Base-by-base conservation (phyloP, 2,329 filamentous ascomycete species). In the Pestalotiopsis sp. region DNA sequence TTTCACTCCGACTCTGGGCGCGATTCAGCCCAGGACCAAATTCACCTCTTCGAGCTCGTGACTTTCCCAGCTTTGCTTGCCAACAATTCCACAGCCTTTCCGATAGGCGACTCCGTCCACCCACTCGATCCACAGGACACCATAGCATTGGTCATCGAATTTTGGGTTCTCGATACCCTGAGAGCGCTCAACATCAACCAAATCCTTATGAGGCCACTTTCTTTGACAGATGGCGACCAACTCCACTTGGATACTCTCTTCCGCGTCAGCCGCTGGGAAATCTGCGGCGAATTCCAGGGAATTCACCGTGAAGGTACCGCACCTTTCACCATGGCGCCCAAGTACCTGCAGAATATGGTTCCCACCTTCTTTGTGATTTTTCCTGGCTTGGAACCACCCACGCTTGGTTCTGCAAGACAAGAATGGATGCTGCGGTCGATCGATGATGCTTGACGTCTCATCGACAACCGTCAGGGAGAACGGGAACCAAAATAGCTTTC, bases 61-160 rank as follows among this genome's bases (percentile, higher is more conserved):
- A 13, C 12, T 38, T 20, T 60, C 65, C 65, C 65, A 67, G 6
- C 4, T 27, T 20, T 20, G n/a, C 39, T 31, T 49, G 1, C 7
- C 3, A 14, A 67, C 49, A 13, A 12, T 4, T 4, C 65, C 65
- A 31, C n/a, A 20, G 27, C 12, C 65, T 38, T 62, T 67, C 57
- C 65, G 65, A 23, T 67, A 67, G 4, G 65, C 65, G 17, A 67
- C 57, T 4, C 58, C 39, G 17, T 61, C 52, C 0, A 41, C 31
- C 65, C 65, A 62, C 20, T 61, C 65, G 2, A 67, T 17, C 65
- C 65, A 67, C 25, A 67, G 56, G 59, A 67, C 65, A 36, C 56
- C 36, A 36, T 67, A 67, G 17, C 6, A 17, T 14, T 38, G 25
- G 5, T 13, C 1, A 1, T 14, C n/a, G 45, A 49, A 49, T 13